Percentiles rank a stretch among this genome's conserved stretches.
Evolutionary conservation across 73 alveolate genomes (phyloP).

Genomic region (Tetrahymena borealis): DNA sequence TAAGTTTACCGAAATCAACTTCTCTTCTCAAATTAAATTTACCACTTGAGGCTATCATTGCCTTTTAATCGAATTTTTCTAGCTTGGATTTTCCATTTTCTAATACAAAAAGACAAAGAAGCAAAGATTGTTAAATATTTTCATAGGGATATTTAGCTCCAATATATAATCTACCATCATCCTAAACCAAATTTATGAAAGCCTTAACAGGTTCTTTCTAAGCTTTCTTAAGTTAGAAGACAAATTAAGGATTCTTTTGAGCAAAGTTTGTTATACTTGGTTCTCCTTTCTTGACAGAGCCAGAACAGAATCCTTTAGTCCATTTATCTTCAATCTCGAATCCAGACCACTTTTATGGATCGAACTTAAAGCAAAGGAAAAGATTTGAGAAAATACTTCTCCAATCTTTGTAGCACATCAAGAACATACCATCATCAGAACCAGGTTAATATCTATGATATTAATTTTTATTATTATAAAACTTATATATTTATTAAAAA

Average conservation of each 20-base stretch:
- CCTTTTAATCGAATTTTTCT: conserved; percentile 34
- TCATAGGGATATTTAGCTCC: conserved; percentile 59
- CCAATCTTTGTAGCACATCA: conserved; percentile 87
- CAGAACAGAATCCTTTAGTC: conserved; percentile 84
- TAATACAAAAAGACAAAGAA: conserved; percentile 31
- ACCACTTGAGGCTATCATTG: conserved; percentile 36
- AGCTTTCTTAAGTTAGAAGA: conserved; percentile 1
- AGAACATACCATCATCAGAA: conserved; percentile 94
- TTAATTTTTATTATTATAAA: conserved; percentile 42
- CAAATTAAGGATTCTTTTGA: conserved; percentile 35
- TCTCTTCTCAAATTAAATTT: conserved; percentile 57
- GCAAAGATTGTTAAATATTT: conserved; percentile 34
- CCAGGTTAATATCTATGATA: conserved; percentile 71
- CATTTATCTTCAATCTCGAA: conserved; percentile 81
- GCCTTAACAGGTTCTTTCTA: conserved; percentile 54
- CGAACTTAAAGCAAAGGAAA: conserved; percentile 19
- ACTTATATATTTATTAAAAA: conserved; percentile 33
- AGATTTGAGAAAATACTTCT: conserved; percentile 59
- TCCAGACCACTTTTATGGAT: conserved; percentile 9
- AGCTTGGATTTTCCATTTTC: conserved; percentile 22
- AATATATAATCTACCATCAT: conserved; percentile 73
- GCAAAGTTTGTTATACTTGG: conserved; percentile 27
- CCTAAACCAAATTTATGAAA: conserved; percentile 72
- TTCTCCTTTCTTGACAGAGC: conserved; percentile 58
- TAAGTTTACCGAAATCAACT: conserved; percentile 22